phyloP scores from a whole-genome alignment of 352 stramenopile species.

The Elongisporangium senticosum region DNA sequence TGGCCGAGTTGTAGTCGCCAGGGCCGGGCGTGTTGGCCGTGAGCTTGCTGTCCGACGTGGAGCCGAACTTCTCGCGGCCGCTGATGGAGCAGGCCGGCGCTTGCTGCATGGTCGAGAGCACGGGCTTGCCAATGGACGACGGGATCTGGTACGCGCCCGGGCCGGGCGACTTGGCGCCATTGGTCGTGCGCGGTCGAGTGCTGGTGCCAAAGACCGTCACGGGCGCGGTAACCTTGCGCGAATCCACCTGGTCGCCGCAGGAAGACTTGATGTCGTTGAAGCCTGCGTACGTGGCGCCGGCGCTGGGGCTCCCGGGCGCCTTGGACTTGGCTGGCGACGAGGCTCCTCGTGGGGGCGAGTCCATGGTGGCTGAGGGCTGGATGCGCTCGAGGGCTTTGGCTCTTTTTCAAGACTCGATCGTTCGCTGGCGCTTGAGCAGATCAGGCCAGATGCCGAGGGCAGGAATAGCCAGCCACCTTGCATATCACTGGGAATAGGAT shows the following conservation, averaged over 20 bases:
- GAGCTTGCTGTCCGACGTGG: slow-evolving; percentile 41
- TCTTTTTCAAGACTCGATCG: slow-evolving; percentile 7
- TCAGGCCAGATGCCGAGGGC: not conserved
- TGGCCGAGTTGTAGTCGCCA: slow-evolving; percentile 53
- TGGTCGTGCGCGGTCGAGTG: slow-evolving; percentile 41
- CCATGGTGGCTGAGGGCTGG: slow-evolving; percentile 12
- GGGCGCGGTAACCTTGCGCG: slow-evolving; percentile 61
- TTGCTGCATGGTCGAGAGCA: slow-evolving; percentile 54
- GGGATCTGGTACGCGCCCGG: slow-evolving; percentile 64
- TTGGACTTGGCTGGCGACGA: slow-evolving; percentile 40
- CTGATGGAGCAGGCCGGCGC: slow-evolving; percentile 63
- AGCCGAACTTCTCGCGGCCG: slow-evolving; percentile 76
- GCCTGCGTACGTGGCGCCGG: slow-evolving; percentile 21
- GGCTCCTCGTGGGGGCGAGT: slow-evolving; percentile 20
- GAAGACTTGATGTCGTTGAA: slow-evolving; percentile 71
- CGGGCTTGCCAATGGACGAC: slow-evolving; percentile 62
- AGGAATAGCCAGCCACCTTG: not conserved
- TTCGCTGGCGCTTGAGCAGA: not conserved
- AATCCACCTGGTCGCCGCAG: slow-evolving; percentile 67
- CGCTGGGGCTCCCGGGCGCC: slow-evolving; percentile 17
- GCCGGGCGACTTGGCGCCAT: slow-evolving; percentile 50
- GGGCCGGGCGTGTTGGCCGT: slow-evolving; percentile 46
- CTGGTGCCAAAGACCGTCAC: slow-evolving; percentile 60
- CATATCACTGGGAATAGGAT: not conserved
- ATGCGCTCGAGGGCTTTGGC: not conserved